phyloP scores from a whole-genome alignment of 352 stramenopile species.

The Blastocystis sp. region DNA sequence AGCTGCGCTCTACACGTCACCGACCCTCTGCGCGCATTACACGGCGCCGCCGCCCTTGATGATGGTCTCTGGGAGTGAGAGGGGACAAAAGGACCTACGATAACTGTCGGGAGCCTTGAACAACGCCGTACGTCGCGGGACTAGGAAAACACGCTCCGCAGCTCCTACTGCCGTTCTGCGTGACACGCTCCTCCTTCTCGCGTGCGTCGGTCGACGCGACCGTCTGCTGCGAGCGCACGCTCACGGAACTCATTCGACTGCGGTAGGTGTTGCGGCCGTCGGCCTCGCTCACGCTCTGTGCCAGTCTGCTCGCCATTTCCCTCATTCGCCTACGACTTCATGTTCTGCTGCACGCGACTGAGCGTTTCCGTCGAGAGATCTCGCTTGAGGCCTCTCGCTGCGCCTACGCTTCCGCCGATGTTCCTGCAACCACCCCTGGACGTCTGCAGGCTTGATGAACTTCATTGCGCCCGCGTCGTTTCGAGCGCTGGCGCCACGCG shows the following conservation, averaged over 20 bases:
- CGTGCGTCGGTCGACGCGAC: background rate
- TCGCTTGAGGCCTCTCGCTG: background rate
- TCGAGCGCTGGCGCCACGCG: no score
- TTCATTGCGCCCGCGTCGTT: background rate
- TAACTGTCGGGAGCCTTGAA: background rate
- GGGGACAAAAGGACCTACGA: background rate
- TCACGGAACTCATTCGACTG: background rate
- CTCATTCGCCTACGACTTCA: background rate
- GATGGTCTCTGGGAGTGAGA: background rate
- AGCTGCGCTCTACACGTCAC: conserved; percentile 11
- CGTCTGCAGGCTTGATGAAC: background rate
- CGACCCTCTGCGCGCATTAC: background rate
- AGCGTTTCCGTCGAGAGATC: background rate
- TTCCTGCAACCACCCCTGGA: background rate
- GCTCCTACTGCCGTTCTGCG: background rate
- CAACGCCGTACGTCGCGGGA: background rate
- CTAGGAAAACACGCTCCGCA: background rate
- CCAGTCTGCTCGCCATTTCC: background rate
- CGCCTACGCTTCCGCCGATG: background rate
- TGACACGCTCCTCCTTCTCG: background rate
- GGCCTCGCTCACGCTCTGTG: background rate
- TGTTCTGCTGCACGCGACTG: background rate
- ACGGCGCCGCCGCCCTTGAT: background rate
- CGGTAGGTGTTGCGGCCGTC: background rate
- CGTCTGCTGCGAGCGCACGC: background rate